phyloP scores from a whole-genome alignment of 768 basidiomycete genomes.

The Tulasnella calospora region DNA sequence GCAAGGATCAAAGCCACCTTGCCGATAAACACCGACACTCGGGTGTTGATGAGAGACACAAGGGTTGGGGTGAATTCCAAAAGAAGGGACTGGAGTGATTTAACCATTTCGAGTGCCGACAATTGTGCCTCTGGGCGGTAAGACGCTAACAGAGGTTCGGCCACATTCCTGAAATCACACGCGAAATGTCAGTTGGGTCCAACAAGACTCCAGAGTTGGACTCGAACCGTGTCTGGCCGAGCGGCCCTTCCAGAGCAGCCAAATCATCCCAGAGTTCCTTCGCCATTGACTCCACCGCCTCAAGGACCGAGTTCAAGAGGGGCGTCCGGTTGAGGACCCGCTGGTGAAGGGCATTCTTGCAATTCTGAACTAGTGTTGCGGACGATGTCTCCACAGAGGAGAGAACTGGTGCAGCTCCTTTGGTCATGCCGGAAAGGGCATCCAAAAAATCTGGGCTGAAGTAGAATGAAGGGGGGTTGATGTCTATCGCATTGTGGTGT shows the following conservation, averaged over 20 bases:
- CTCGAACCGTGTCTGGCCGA: constrained; percentile 31
- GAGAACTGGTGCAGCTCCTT: constrained; percentile 35
- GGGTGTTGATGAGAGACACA: background rate
- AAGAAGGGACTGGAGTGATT: constrained; percentile 31
- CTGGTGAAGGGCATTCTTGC: constrained; percentile 54
- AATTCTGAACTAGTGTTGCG: constrained; percentile 54
- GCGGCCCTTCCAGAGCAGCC: constrained; percentile 30
- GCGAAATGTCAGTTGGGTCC: constrained; percentile 52
- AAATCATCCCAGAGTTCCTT: constrained; percentile 58
- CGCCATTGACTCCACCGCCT: constrained; percentile 56
- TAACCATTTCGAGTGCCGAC: background rate
- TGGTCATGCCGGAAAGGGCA: constrained; percentile 40
- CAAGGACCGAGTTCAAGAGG: constrained; percentile 54
- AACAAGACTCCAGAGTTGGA: constrained; percentile 41
- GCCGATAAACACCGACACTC: constrained; percentile 43
- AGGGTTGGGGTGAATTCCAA: constrained; percentile 36
- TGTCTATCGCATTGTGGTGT: constrained; percentile 40
- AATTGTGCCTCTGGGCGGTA: constrained; percentile 11
- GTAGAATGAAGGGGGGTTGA: constrained; percentile 50
- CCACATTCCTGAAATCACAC: constrained; percentile 34
- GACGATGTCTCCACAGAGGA: constrained; percentile 27
- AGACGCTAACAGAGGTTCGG: constrained; percentile 37
- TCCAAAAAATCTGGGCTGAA: constrained; percentile 53
- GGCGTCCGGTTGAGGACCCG: constrained; percentile 64
- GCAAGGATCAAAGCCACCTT: constrained; percentile 45